Conservation (phyloP, 169 alveolate genomes). For the Babesia bovis region DNA sequence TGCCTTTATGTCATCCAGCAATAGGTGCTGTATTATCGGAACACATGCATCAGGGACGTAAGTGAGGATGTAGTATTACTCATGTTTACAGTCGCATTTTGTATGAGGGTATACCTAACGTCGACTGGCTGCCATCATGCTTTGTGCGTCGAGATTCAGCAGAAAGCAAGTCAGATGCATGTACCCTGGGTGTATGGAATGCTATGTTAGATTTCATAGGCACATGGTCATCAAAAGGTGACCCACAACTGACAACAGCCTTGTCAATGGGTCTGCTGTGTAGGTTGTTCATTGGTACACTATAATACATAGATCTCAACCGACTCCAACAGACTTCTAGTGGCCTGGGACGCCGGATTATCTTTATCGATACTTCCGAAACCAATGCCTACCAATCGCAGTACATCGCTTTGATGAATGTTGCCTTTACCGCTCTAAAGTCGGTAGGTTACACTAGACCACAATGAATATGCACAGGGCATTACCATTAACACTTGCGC, state of each 20-base stretch:
- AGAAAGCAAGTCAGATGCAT: slow-evolving; percentile 10
- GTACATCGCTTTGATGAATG: slow-evolving; percentile 64
- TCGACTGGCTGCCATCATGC: slow-evolving; percentile 59
- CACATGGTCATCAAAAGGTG: slow-evolving; percentile 19
- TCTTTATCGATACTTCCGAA: slow-evolving; percentile 46
- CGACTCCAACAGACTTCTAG: slow-evolving; percentile 12
- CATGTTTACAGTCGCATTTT: slow-evolving; percentile 25
- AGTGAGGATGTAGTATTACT: background rate
- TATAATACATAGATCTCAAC: slow-evolving; percentile 30
- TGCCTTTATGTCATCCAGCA: slow-evolving; percentile 55
- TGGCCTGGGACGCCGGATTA: slow-evolving; percentile 49
- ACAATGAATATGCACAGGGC: slow-evolving; percentile 11
- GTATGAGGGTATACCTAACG: slow-evolving; percentile 44
- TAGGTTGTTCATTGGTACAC: background rate
- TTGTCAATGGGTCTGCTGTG: slow-evolving; percentile 53
- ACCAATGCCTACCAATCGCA: slow-evolving; percentile 55
- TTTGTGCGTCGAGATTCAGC: slow-evolving; percentile 2
- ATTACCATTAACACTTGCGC: slow-evolving; percentile 59
- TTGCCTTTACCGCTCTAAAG: slow-evolving; percentile 60
- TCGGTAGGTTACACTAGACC: slow-evolving; percentile 21
- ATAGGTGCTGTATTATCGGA: slow-evolving; percentile 48
- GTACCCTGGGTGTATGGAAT: slow-evolving; percentile 32
- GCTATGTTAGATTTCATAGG: slow-evolving; percentile 52
- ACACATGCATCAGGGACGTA: slow-evolving; percentile 43
- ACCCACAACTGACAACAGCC: slow-evolving; percentile 56